Percentiles rank a stretch among this genome's conserved stretches.
Conservation (phyloP, 768 basidiomycete species). For the Mycena belliarum region DNA sequence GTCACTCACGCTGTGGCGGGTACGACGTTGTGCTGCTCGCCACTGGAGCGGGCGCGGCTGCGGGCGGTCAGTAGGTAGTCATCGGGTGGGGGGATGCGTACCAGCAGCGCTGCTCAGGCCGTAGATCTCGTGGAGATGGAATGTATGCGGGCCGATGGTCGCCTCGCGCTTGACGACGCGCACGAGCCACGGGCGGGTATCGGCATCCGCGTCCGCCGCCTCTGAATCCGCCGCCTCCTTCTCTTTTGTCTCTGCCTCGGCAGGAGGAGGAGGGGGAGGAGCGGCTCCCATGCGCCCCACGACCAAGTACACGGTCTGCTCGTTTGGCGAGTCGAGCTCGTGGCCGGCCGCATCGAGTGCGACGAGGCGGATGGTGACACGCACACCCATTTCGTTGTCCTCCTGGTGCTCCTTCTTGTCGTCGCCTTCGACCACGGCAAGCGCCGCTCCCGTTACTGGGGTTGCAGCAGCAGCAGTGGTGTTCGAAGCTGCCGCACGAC, state of each 20-base stretch:
- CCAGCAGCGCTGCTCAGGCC: slow-evolving; percentile 66
- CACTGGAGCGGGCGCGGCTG: slow-evolving; percentile 32
- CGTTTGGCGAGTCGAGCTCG: slow-evolving; percentile 69
- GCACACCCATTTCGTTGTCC: slow-evolving; percentile 66
- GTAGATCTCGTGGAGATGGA: slow-evolving; percentile 95
- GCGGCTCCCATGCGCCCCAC: slow-evolving; percentile 68
- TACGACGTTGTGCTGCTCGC: slow-evolving; percentile 45
- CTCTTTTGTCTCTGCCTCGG: neutral
- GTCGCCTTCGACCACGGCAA: slow-evolving; percentile 77
- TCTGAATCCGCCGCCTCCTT: slow-evolving; percentile 5
- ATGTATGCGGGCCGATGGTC: slow-evolving; percentile 89
- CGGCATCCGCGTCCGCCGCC: slow-evolving; percentile 44
- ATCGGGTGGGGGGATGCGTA: slow-evolving; percentile 22
- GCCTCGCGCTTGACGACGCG: slow-evolving; percentile 93
- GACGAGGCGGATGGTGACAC: slow-evolving; percentile 75
- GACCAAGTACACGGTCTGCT: slow-evolving; percentile 88
- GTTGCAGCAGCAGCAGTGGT: neutral
- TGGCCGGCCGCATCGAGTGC: slow-evolving; percentile 78
- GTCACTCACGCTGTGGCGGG: slow-evolving; percentile 39
- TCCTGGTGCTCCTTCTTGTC: slow-evolving; percentile 39
- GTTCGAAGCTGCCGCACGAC: slow-evolving; percentile 37
- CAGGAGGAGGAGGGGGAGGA: slow-evolving; percentile 22
- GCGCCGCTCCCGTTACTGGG: slow-evolving; percentile 56
- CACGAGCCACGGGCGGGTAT: slow-evolving; percentile 84
- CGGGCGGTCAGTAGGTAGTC: slow-evolving; percentile 22